phyloP scores from a whole-genome alignment of 805 yeast species.

The Kuraishia borneana region DNA sequence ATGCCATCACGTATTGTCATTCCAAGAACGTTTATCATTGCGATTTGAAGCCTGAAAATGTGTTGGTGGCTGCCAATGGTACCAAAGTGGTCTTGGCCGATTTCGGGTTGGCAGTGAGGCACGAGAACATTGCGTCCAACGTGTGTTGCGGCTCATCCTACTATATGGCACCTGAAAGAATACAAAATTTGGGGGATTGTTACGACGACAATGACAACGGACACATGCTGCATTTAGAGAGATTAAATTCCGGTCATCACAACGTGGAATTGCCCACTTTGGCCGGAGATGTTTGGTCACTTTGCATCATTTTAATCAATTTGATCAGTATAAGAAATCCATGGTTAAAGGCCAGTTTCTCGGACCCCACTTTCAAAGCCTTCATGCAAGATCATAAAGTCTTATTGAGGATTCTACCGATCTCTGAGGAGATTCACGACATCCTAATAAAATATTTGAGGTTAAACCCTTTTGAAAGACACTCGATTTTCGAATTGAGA shows the following conservation, averaged over 20 bases:
- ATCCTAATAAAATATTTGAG: conserved; percentile 34
- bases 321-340: conserved; percentile 80
- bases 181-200: conserved; percentile 27
- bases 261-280: conserved; percentile 45
- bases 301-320: conserved; percentile 73
- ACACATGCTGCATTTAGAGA: conserved; percentile 14
- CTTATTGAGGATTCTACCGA: conserved; percentile 58
- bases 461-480: conserved; percentile 38
- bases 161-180: conserved; percentile 88
- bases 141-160: conserved; percentile 80
- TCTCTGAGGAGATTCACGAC: conserved; percentile 48
- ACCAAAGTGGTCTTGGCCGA: conserved; percentile 59
- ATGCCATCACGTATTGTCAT: conserved; percentile 78
- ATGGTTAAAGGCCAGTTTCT: conserved; percentile 72
- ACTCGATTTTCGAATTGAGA: conserved; percentile 26
- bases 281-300: conserved; percentile 81
- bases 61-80: conserved; percentile 54
- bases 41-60: conserved; percentile 92
- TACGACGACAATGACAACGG: conserved; percentile 10
- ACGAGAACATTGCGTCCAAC: conserved; percentile 46
- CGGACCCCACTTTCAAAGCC: conserved; percentile 54
- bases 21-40: conserved; percentile 79
- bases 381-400: conserved; percentile 46
- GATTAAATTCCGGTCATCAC: conserved; percentile 6
- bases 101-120: conserved; percentile 77